Base-by-base conservation (phyloP, 352 stramenopile species). In the Phytophthora syringae region DNA sequence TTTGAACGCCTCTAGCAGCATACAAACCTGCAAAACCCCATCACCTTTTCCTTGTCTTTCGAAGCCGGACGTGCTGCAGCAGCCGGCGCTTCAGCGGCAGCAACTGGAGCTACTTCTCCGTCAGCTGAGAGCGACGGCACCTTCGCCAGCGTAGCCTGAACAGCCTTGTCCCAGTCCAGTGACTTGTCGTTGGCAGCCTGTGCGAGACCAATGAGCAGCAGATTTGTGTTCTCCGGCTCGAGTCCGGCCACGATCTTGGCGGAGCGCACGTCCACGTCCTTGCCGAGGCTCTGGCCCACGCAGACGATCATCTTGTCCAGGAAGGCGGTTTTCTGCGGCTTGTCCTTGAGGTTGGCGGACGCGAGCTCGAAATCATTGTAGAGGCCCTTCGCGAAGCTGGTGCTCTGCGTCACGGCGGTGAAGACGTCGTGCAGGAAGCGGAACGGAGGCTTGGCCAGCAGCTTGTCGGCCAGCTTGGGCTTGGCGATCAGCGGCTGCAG, bases 341-440 rank as follows among this genome's bases (percentile, higher is more conserved):
- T 95, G 51, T 95, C 87, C 65, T 94, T 95, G 70, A 95, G 82
- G 60, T 94, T 95, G 50, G 74, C 81, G 27, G 84, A 93, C 49
- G 89, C 79, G 40, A 86, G 60, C 54, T 94, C 84, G 49, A 89
- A 86, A 67, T 80, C 79, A 60, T 86, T 96, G 73, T 95, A 97
- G 40, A 95, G 75, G 3, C 76, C 80, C 54, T 91, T 79, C 30
- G 75, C 84, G 65, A 99, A 98, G 36, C 92, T 92, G 45, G 92
- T 97, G 64, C 73, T 64, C 48, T 82, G 72, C 20, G 78, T 89
- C 34, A 99, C 74, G 44, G 90, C 93, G 43, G 88, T 80, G 54
- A 99, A 92, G 36, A 99, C 81, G 71, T 99, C 95, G 74, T 98
- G 90, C 40, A 99, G 77, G 71, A 99, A 99, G 36, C 96, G 92